These are phyloP conservation scores for Cladochytrium replicatum DNA, from an alignment of 192 early-diverging fungal genomes.

Conservation along the genomic window DNA sequence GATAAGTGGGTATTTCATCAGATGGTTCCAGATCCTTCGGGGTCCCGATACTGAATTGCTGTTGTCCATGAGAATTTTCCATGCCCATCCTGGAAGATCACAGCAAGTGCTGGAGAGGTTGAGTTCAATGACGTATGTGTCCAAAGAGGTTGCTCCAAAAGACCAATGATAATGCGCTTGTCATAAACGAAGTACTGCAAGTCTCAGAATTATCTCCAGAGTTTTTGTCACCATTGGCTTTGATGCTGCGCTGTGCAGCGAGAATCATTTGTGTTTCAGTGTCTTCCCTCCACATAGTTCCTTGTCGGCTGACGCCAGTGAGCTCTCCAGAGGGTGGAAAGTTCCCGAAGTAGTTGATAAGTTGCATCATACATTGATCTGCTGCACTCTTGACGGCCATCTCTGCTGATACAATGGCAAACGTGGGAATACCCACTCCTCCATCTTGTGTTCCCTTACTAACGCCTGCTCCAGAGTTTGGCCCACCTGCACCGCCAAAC, in stretches of 20 bases:
- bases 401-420: constrained; percentile 40
- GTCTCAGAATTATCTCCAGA: not conserved
- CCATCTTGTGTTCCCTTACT: constrained; percentile 30
- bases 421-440: constrained; percentile 39
- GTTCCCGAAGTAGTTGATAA: constrained; percentile 61
- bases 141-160: constrained; percentile 53
- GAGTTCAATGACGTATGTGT: too few relatives aligned
- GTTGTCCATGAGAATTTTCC: too few relatives aligned
- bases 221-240: not conserved
- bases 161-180: constrained; percentile 51
- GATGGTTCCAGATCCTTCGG: too few relatives aligned
- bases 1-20: too few relatives aligned
- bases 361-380: constrained; percentile 57
- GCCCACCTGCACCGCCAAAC: not conserved
- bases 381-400: constrained; percentile 60
- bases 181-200: constrained; percentile 64
- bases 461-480: constrained; percentile 1
- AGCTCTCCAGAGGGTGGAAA: constrained; percentile 57
- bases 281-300: constrained; percentile 55
- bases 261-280: constrained; percentile 21
- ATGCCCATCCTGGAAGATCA: too few relatives aligned
- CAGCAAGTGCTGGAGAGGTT: too few relatives aligned
- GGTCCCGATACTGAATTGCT: too few relatives aligned
- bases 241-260: not conserved
- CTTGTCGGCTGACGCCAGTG: constrained; percentile 48